These are phyloP conservation scores for Phialophora expanda DNA, from an alignment of 2,329 filamentous ascomycete species.

Conservation along the genomic window DNA sequence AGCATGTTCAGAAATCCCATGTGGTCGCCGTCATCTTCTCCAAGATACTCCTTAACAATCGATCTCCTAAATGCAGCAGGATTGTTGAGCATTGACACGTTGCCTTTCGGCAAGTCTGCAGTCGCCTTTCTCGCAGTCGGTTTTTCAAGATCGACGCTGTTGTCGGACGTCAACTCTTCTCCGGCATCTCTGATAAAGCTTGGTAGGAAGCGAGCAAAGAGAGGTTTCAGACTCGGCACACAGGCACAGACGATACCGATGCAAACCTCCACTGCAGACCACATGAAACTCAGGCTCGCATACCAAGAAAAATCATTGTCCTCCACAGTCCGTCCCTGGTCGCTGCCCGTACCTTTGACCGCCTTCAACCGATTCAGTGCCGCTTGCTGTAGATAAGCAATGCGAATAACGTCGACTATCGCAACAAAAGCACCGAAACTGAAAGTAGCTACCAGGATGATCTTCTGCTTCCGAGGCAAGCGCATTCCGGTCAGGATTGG, in stretches of 20 bases:
- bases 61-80: constrained; percentile 38
- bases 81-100: constrained; percentile 37
- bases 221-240: constrained; percentile 87
- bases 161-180: constrained; percentile 37
- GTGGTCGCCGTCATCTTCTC: constrained; percentile 36
- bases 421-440: constrained; percentile 85
- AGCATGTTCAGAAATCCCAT: constrained; percentile 41
- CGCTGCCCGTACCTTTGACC: constrained; percentile 43
- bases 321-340: constrained; percentile 38
- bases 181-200: constrained; percentile 59
- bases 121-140: constrained; percentile 1
- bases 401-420: constrained; percentile 84
- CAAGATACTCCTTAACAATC: constrained; percentile 34
- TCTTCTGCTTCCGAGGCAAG: constrained; percentile 82
- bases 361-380: constrained; percentile 54
- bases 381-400: constrained; percentile 85
- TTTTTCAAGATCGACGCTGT: constrained; percentile 37
- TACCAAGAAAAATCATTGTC: constrained; percentile 67
- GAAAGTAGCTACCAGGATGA: constrained; percentile 85
- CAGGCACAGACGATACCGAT: constrained; percentile 88
- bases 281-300: constrained; percentile 85
- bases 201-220: constrained; percentile 69
- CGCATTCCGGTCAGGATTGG: constrained; percentile 87
- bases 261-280: constrained; percentile 91
- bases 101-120: constrained; percentile 11